Base-by-base conservation (phyloP, 768 basidiomycete genomes). In the Royoungia palumana region DNA sequence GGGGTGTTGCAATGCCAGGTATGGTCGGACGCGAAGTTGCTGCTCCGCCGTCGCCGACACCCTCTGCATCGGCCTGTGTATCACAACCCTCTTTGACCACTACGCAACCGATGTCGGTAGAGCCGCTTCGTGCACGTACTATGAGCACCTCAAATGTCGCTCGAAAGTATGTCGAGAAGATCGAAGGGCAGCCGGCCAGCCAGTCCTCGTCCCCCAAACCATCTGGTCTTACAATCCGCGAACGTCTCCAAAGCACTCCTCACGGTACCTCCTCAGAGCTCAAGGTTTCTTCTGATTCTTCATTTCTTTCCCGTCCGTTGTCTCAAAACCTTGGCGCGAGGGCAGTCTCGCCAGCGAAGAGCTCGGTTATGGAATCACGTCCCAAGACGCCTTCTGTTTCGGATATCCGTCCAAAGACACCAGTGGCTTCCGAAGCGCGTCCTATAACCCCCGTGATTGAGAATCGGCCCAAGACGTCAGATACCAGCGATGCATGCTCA, bases 1-100 rank as follows among this genome's bases (percentile, higher is more conserved):
- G 83, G 14, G 85, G 85, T 17, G 70, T 89, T 41, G 88, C 87
- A 11, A 81, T 90, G 80, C 85, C 85, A 8, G 88, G 88, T 4
- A 77, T 90, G 74, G 71, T 71, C 13, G 60, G 53, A 14, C 60
- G 53, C 20, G 61, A 58, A 2, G 41, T 36, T 20, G 32, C 22
- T n/a, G 16, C 49, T 28, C 43, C 47, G 0, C 44, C 56, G n/a
- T 44, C 44, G 3, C 44, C 57, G n/a, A 40, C 44, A 3, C 38
- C 54, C 14, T 52, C 52, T 16, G 42, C 49, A 8, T 30, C 51
- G 37, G 40, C 44, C 30, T 30, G 45, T 4, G 25, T 51, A 24
- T 39, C 49, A 1, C 49, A 55, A 36, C 5, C 49, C 22, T 24
- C 41, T 34, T 40, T 30, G 2, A 35, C 54, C 14, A 52, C 39